A percentile compares a stretch with the other conserved stretches of the same genome.
Conservation (phyloP, 2,329 filamentous ascomycete genomes). For the Sarocladiaceae sp. region DNA sequence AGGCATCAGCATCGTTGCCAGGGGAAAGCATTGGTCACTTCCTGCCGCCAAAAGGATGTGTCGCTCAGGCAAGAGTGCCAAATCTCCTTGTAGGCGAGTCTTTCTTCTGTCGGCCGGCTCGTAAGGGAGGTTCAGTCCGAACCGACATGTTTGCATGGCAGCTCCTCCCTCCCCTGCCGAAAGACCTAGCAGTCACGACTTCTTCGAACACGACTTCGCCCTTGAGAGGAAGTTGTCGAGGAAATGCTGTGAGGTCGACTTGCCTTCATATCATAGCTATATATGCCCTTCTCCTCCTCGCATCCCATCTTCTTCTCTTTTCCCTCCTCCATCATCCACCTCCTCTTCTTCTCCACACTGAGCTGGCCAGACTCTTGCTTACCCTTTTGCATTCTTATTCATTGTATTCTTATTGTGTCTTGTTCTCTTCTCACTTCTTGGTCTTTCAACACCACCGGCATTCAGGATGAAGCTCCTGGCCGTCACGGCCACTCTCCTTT, state of each 20-base stretch:
- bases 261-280: background rate
- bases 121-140: too few relatives aligned
- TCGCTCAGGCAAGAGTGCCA: too few relatives aligned
- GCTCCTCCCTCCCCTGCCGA: too few relatives aligned
- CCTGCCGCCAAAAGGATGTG: too few relatives aligned
- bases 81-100: too few relatives aligned
- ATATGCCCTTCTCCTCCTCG: background rate
- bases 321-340: background rate
- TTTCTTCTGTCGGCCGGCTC: too few relatives aligned
- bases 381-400: slow-evolving; percentile 3
- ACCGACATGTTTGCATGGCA: too few relatives aligned
- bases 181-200: too few relatives aligned
- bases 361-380: slow-evolving; percentile 1
- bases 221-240: too few relatives aligned
- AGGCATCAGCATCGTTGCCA: too few relatives aligned
- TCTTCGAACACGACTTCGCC: too few relatives aligned
- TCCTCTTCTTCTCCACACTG: background rate
- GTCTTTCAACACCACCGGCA: background rate
- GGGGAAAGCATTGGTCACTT: too few relatives aligned
- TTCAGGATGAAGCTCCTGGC: slow-evolving; percentile 18
- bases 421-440: background rate
- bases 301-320: background rate
- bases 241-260: background rate
- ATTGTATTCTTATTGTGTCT: slow-evolving; percentile 4
- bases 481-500: slow-evolving; percentile 18